Evolutionary conservation across 306 rosid species (phyloP).

Genomic region (Castanea mollissima): DNA sequence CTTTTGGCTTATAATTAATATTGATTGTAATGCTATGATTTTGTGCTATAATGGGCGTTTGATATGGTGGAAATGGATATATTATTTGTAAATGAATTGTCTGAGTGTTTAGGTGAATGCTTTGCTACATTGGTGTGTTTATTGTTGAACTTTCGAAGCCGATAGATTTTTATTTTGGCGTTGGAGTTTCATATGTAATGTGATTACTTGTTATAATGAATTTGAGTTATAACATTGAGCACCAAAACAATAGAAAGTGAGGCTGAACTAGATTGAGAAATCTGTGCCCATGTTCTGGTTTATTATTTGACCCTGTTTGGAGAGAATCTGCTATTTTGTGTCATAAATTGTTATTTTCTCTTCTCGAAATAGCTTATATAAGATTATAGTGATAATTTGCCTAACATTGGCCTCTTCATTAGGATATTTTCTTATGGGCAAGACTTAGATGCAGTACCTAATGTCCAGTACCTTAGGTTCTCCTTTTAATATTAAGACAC

Average conservation of each 20-base stretch:
- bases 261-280: background rate
- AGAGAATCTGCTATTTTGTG: background rate
- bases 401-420: no score
- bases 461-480: no score
- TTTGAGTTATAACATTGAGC: background rate
- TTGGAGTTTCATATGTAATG: background rate
- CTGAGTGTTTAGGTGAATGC: no score
- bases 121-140: background rate
- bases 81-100: constrained; percentile 22
- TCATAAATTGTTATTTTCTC: background rate
- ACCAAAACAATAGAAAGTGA: background rate
- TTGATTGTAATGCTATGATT: background rate
- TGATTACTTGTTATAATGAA: background rate
- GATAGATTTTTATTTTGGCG: no score
- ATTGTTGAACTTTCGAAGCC: background rate
- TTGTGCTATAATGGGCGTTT: background rate
- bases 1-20: background rate
- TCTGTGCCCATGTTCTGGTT: background rate
- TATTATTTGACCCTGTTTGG: background rate
- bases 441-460: no score
- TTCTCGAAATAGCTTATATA: background rate
- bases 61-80: constrained; percentile 37
- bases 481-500: no score
- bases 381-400: no score
- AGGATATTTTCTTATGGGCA: no score